Base-by-base conservation (phyloP, 2,329 filamentous ascomycete species). In the Thelonectria blattea region DNA sequence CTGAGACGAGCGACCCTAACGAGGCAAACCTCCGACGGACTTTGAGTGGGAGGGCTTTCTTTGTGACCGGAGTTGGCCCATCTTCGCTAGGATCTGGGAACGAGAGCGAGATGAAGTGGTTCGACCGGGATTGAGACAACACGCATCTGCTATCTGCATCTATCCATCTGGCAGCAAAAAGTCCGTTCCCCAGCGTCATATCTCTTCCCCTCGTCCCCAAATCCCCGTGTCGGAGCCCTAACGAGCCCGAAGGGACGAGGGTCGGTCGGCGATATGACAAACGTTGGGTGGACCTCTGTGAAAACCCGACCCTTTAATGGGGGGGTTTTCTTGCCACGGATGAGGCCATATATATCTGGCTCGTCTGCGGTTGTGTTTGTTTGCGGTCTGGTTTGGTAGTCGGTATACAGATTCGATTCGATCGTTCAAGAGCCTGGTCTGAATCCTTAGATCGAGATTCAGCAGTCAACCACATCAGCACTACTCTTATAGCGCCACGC, bases 81-180 rank as follows among this genome's bases (percentile, higher is more conserved):
- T n/a, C n/a, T n/a, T n/a, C n/a, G 9, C 5, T 9, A 7, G 27
- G 22, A 24, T 7, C 42, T 41, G 42, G 22, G 22, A 47, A 56
- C 48, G 32, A 10, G 37, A 65, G 56, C 64, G 58, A 62, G 56
- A 66, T 66, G 65, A 56, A 24, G 47, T 49, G 37, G 18, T 30
- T 22, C 24, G 56, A 34, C 45, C 58, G 52, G 63, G 58, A 58
- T 58, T 66, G 57, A 54, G 57, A 58, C 47, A 47, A 32, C 50
- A 43, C 58, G 58, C 54, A 68, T 66, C 64, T 62, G 42, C 48
- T 54, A 63, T 55, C 51, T 53, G 46, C 56, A 63, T 55, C 51
- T 53, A 24, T 24, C 22, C 56, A 63, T 55, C 51, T 53, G 46
- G 50, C 49, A 59, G 42, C 42, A n/a, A 45, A n/a, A 18, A 20